These are phyloP conservation scores for Penicillium lividum DNA, from an alignment of 495 filamentous ascomycete species.

Conservation along the genomic window DNA sequence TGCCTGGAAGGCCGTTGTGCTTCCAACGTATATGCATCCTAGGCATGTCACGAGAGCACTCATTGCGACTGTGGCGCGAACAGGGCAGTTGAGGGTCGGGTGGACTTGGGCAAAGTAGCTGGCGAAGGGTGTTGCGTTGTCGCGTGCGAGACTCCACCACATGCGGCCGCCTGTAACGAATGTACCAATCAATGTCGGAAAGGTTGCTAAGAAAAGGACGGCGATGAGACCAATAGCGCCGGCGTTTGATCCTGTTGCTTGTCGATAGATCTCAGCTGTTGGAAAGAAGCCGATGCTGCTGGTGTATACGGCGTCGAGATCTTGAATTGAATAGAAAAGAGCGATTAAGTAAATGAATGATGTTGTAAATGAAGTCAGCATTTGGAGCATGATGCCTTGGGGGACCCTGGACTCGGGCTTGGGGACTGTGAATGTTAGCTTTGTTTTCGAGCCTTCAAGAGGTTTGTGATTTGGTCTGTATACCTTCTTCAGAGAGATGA, in stretches of 20 bases:
- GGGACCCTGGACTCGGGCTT: constrained; percentile 30
- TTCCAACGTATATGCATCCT: constrained; percentile 70
- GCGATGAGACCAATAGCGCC: constrained; percentile 63
- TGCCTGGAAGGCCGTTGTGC: constrained; percentile 67
- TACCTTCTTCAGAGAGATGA: constrained; percentile 72
- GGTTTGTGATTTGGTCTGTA: background rate
- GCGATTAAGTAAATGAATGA: constrained; percentile 32
- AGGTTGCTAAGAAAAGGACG: constrained; percentile 52
- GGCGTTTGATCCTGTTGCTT: constrained; percentile 62
- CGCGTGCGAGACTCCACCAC: constrained; percentile 76
- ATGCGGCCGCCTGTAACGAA: constrained; percentile 70
- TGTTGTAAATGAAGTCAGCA: constrained; percentile 59
- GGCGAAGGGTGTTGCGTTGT: constrained; percentile 52
- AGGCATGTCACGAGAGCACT: constrained; percentile 61
- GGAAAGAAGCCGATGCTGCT: constrained; percentile 62
- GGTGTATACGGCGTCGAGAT: constrained; percentile 56
- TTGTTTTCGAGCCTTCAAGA: background rate
- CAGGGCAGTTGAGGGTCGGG: constrained; percentile 54
- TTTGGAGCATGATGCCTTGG: constrained; percentile 56
- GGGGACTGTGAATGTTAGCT: constrained; percentile 17
- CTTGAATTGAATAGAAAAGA: constrained; percentile 65
- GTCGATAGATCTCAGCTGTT: constrained; percentile 69
- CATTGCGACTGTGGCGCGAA: constrained; percentile 60
- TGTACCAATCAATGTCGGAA: constrained; percentile 61
- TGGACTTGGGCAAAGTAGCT: constrained; percentile 37